These are phyloP conservation scores for Zychaea mexicana DNA, from an alignment of 371 early-diverging fungal genomes.

Conservation along the genomic window DNA sequence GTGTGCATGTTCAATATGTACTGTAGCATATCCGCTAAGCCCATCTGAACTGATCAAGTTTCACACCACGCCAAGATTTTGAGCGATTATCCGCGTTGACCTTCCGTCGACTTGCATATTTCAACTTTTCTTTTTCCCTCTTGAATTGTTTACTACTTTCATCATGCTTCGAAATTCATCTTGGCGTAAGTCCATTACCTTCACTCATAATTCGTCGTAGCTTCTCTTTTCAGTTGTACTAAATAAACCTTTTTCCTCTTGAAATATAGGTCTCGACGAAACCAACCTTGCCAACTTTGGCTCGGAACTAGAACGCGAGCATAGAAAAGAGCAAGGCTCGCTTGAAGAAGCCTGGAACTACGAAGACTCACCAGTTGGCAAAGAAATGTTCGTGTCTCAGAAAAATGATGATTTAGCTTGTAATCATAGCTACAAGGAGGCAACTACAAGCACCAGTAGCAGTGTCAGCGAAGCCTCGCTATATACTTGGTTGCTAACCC, in stretches of 20 bases:
- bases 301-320: constrained; percentile 69
- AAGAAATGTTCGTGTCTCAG: constrained; percentile 35
- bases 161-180: constrained; percentile 30
- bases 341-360: constrained; percentile 75
- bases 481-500: neutral
- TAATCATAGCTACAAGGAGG: neutral
- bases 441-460: too few relatives aligned
- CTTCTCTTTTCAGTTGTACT: neutral
- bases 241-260: too few relatives aligned
- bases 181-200: constrained; percentile 23
- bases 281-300: constrained; percentile 78
- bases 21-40: too few relatives aligned
- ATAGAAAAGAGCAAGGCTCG: constrained; percentile 70
- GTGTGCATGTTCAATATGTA: too few relatives aligned
- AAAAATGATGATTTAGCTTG: too few relatives aligned
- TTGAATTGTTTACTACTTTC: neutral
- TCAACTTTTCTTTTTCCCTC: neutral
- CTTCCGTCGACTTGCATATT: constrained; percentile 4
- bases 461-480: too few relatives aligned
- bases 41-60: neutral
- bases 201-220: neutral
- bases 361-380: constrained; percentile 50
- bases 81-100: constrained; percentile 1
- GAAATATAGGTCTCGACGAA: constrained; percentile 57
- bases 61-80: neutral